A percentile compares a stretch with the other conserved stretches of the same genome.
These are phyloP conservation scores for Candida sakaeoensis DNA, from an alignment of 805 yeast species.

Conservation along the genomic window DNA sequence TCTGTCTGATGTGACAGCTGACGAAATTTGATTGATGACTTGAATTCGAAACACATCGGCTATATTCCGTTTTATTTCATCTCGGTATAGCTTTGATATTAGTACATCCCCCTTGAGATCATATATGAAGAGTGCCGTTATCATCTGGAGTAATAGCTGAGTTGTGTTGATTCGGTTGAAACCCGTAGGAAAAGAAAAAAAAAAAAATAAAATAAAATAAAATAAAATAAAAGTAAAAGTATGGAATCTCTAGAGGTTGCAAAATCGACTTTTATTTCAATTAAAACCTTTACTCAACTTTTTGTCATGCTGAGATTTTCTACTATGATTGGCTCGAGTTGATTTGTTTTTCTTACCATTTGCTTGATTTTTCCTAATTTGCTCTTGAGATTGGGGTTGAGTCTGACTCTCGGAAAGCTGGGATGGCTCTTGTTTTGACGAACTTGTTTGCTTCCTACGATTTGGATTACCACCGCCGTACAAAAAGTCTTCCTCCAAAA, in stretches of 20 bases:
- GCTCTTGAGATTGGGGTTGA: slow-evolving; percentile 1
- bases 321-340: slow-evolving; percentile 57
- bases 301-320: slow-evolving; percentile 59
- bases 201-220: not conserved
- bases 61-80: slow-evolving; percentile 72
- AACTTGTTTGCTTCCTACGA: slow-evolving; percentile 9
- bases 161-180: not conserved
- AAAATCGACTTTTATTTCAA: not conserved
- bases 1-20: slow-evolving; percentile 12
- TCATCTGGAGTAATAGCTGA: slow-evolving; percentile 45
- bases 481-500: slow-evolving; percentile 59
- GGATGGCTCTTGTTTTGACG: too few relatives aligned
- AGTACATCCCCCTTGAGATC: slow-evolving; percentile 81
- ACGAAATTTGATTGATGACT: slow-evolving; percentile 53
- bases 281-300: slow-evolving; percentile 25
- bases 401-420: not conserved
- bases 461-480: slow-evolving; percentile 22
- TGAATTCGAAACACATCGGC: slow-evolving; percentile 91
- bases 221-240: not conserved
- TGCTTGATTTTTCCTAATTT: slow-evolving; percentile 31
- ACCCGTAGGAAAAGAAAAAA: not conserved
- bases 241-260: not conserved
- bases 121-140: slow-evolving; percentile 76
- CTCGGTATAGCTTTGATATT: slow-evolving; percentile 67
- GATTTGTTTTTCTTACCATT: slow-evolving; percentile 56